Evolutionary conservation across 2,329 filamentous ascomycete genomes (phyloP), one percentile per base, ranked within the genome.

Genomic region (Lachnellula suecica): DNA sequence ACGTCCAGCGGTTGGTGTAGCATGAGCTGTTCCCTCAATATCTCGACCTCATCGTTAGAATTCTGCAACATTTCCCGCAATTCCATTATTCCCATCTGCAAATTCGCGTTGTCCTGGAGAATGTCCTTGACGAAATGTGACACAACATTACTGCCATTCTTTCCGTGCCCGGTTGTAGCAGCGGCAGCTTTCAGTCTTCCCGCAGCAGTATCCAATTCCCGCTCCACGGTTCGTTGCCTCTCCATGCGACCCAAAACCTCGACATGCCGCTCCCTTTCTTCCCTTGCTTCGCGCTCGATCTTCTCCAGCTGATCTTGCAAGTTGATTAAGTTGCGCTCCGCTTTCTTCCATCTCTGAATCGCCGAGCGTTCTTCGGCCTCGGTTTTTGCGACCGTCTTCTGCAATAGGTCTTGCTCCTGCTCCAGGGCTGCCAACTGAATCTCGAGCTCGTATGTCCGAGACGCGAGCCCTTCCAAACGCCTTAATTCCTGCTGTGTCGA

Each of bases 111-210:
- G 69, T 99, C 94, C 64, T 96, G 87, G 17, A 99, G 76, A 51
- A 99, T 89, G 68, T 97, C 94, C 61, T 92, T 91, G 51, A 99
- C 94, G 63, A 99, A 97, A 66, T 95, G 90, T 19, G 90, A 92
- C n/a, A 97, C 90, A 34, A 96, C 90, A 52, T 77, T 85, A 56
- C 78, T 83, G 9, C 82, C 79, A 51, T 74, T 75, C 59, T 81
- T 81, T 25, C 81, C 78, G 3, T 79, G 78, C 3, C 78, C 79
- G 37, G 88, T 72, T 2, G 84, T 83, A 22, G 58, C 53, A 4
- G 65, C 89, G 3, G 91, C 91, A 11, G 89, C 88, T 9, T 93
- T 94, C 48, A 96, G 77, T 49, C 91, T 81, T 27, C 87, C 88
- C 11, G 89, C 90, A 2, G 91, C 89, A 22, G 84, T 85, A 62